Base-by-base conservation (phyloP, 768 basidiomycete genomes). In the Clitopilus passeckerianus region DNA sequence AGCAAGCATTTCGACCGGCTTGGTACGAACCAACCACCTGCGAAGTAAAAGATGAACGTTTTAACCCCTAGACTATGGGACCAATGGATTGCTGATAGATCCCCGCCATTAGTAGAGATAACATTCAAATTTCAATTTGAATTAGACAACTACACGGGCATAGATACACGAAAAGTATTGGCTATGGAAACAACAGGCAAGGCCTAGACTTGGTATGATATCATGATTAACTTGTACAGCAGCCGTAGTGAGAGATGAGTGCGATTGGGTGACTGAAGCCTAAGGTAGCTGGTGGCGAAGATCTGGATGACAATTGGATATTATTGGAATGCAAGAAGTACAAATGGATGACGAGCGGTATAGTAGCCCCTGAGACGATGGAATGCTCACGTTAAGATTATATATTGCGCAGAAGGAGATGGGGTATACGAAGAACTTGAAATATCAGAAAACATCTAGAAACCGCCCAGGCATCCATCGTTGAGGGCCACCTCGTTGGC, bases 381-480 rank as follows among this genome's bases (percentile, higher is more conserved):
- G 27, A 7, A 7, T 41, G 37, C 37, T 41, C 37, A 41, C 37
- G 10, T 41, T 41, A 12, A n/a, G n/a, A 15, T 5, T 41, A 41
- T n/a, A 5, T 14, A 12, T 5, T 41, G 37, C 2, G 10, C 14
- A 5, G 37, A 5, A 15, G 37, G 37, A 15, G 10, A 4, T 30
- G 37, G 37, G 37, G 37, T 41, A 41, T 41, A 41, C n/a, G 37
- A 5, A 15, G 37, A 30, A 30, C 27, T 30, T 30, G 37, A 15
- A 41, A 15, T n/a, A 41, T 41, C 37, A 12, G 5, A 14, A 41
- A 14, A 9, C 16, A 50, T 50, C 65, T 63, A 71, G 59, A 71
- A 71, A 22, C 70, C 70, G 37, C 66, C 68, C 20, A 71, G 64
- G 59, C 70, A 71, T 18, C 70, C 68, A 55, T 70, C 67, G n/a